Evolutionary conservation across 1,284 basidiomycete species (phyloP).

Genomic region (Ustilago nuda): DNA sequence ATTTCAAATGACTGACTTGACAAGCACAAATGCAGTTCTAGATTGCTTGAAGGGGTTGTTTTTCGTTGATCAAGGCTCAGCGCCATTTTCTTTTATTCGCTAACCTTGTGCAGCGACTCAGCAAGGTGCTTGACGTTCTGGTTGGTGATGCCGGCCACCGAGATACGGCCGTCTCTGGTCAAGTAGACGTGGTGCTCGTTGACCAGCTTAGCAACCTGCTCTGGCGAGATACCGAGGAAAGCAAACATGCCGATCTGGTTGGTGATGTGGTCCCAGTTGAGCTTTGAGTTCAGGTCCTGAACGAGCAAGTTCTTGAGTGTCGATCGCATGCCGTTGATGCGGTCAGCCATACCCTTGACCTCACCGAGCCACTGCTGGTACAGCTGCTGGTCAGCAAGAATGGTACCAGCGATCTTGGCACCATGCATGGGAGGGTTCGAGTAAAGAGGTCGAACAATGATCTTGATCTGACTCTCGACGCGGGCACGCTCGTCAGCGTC

Average conservation of each 20-base stretch:
- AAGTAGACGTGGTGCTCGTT: constrained; percentile 70
- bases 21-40: constrained; percentile 20
- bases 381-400: constrained; percentile 70
- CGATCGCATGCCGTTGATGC: constrained; percentile 69
- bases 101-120: constrained; percentile 67
- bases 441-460: constrained; percentile 96
- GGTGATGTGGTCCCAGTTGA: constrained; percentile 70
- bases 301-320: constrained; percentile 66
- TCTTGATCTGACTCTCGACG: constrained; percentile 75
- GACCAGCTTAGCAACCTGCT: constrained; percentile 68
- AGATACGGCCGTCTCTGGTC: constrained; percentile 69
- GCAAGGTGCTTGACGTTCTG: constrained; percentile 67
- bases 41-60: not conserved
- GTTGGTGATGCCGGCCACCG: constrained; percentile 68
- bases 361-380: constrained; percentile 71
- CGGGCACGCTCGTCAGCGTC: constrained; percentile 65
- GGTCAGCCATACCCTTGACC: constrained; percentile 70
- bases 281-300: constrained; percentile 67
- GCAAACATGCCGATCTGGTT: constrained; percentile 70
- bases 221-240: constrained; percentile 67
- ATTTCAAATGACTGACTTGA: not conserved
- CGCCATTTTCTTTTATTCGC: constrained; percentile 18
- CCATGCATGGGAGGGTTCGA: constrained; percentile 94
- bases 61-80: not conserved
- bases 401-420: constrained; percentile 71